phyloP scores from a whole-genome alignment of 108 stramenopile genomes.

The Nitzschia putrida region DNA sequence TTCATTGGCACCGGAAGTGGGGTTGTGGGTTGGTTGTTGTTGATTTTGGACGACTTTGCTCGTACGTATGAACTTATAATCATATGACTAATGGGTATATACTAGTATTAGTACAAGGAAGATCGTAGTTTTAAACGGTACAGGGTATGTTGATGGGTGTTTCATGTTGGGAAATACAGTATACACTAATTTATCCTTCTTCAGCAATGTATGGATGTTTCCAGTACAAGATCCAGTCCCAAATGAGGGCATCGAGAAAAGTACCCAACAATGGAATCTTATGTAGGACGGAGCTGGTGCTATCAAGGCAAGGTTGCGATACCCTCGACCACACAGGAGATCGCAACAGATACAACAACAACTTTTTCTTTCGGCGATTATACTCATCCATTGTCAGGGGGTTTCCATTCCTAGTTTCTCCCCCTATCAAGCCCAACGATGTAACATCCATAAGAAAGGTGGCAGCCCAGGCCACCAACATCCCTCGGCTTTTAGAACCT shows the following conservation, averaged over 20 bases:
- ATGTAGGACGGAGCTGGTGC: background rate
- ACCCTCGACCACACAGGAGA: constrained; percentile 38
- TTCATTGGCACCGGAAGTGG: no score
- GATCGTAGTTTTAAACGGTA: no score
- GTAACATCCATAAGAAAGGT: constrained; percentile 40
- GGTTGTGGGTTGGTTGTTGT: no score
- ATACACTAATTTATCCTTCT: constrained; percentile 34
- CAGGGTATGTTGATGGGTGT: no score
- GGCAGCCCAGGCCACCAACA: constrained; percentile 26
- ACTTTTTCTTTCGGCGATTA: constrained; percentile 34
- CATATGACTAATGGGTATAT: no score
- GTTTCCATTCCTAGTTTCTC: constrained; percentile 13
- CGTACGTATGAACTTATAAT: no score
- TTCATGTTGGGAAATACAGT: background rate
- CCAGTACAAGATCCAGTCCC: constrained; percentile 51
- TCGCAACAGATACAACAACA: constrained; percentile 47
- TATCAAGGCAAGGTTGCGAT: constrained; percentile 24
- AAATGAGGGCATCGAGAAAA: constrained; percentile 24
- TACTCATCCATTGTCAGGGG: constrained; percentile 25
- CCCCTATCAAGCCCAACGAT: constrained; percentile 32
- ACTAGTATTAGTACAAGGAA: no score
- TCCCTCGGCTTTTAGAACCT: background rate
- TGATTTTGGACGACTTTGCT: no score
- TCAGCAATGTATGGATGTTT: constrained; percentile 47
- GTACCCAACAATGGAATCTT: constrained; percentile 44